Conservation (phyloP, 306 rosid species). For the Citrullus mucosospermus region DNA sequence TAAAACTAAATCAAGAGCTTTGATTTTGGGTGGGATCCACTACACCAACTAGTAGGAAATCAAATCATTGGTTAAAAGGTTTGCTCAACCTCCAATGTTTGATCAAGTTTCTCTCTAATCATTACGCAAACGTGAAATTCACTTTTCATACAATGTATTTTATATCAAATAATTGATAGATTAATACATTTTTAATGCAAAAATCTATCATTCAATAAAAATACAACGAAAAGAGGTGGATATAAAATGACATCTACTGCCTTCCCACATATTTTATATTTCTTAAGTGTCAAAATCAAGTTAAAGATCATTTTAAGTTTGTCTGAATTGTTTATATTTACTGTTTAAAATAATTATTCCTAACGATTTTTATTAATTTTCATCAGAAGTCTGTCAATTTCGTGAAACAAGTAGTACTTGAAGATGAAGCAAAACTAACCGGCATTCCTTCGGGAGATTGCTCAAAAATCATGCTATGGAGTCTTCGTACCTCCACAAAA, state of each 20-base stretch:
- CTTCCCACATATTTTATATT: background rate
- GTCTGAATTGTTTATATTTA: background rate
- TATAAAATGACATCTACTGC: background rate
- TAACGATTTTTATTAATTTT: background rate
- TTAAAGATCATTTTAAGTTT: background rate
- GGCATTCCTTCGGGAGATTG: slow-evolving; percentile 81
- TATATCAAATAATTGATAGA: background rate
- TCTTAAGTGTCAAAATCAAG: background rate
- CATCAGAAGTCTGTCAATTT: slow-evolving; percentile 72
- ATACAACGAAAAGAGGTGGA: background rate
- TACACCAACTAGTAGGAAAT: slow-evolving; percentile 6
- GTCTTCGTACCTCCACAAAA: slow-evolving; percentile 27
- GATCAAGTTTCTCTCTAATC: background rate
- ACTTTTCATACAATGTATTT: background rate
- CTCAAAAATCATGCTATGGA: slow-evolving; percentile 82
- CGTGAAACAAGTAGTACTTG: slow-evolving; percentile 90
- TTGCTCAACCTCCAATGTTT: slow-evolving; percentile 39
- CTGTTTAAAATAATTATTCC: background rate
- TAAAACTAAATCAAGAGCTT: background rate
- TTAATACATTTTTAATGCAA: background rate
- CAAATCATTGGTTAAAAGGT: slow-evolving; percentile 14
- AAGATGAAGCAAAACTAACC: slow-evolving; percentile 69
- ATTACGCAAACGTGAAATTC: slow-evolving; percentile 4
- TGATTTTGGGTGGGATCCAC: background rate
- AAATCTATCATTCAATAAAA: too few relatives aligned